Conservation (phyloP, 2,329 filamentous ascomycete genomes). For the Alternaria angustiovoidea region DNA sequence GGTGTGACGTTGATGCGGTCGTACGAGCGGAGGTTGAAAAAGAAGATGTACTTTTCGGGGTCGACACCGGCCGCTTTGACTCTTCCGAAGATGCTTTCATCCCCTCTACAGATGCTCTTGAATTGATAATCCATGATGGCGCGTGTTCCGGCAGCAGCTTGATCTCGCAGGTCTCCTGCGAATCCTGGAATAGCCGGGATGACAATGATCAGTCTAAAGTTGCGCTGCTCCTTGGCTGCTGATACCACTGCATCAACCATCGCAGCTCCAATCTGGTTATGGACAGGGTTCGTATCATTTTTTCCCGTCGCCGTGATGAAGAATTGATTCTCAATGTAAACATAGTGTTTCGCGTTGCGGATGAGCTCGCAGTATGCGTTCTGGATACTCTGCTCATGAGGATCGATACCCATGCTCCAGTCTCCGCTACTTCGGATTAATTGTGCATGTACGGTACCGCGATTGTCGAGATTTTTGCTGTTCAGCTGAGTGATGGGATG, state of each 20-base stretch:
- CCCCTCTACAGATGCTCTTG: conserved; percentile 91
- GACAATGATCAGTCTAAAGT: conserved; percentile 88
- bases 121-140: conserved; percentile 99
- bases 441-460: conserved; percentile 82
- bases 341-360: conserved; percentile 84
- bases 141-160: conserved; percentile 80
- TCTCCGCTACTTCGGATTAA: conserved; percentile 89
- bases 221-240: conserved; percentile 81
- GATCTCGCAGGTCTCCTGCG: conserved; percentile 84
- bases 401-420: conserved; percentile 90
- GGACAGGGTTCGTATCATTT: conserved; percentile 82
- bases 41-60: conserved; percentile 80
- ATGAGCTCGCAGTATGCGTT: conserved; percentile 89
- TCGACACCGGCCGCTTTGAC: conserved; percentile 78
- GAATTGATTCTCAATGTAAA: conserved; percentile 99
- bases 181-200: conserved; percentile 95
- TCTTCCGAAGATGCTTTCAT: conserved; percentile 87
- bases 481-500: conserved; percentile 78
- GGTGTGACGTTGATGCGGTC: conserved; percentile 88
- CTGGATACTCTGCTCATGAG: conserved; percentile 81
- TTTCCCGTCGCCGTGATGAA: conserved; percentile 83
- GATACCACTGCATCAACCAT: conserved; percentile 90
- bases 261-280: conserved; percentile 85
- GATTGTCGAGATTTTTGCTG: conserved; percentile 65
- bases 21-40: conserved; percentile 93